Conservation (phyloP, 495 filamentous ascomycete species). For the Lasiosphaeria ovina region DNA sequence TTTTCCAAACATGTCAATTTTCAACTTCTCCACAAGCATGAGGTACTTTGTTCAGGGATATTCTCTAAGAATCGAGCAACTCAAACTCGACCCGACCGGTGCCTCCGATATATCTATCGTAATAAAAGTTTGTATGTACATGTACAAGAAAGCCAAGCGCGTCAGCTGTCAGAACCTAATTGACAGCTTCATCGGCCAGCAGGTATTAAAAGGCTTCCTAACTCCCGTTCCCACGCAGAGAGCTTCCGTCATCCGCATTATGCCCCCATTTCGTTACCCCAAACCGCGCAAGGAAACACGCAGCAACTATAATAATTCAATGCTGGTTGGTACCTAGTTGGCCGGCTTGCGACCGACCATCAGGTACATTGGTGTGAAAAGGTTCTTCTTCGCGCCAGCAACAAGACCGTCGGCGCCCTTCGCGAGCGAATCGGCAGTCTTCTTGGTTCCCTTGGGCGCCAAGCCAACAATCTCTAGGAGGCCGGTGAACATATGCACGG, state of each 20-base stretch:
- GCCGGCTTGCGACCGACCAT: constrained; percentile 94
- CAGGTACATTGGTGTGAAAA: constrained; percentile 99
- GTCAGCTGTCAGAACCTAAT: constrained; percentile 17
- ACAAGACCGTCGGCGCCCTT: constrained; percentile 84
- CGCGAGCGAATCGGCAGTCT: constrained; percentile 89
- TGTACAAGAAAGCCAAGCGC: constrained; percentile 6
- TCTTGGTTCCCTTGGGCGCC: constrained; percentile 83
- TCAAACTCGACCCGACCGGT: no score
- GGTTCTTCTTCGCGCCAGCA: constrained; percentile 82
- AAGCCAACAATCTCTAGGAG: constrained; percentile 70
- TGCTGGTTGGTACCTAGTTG: constrained; percentile 24
- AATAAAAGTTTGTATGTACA: not conserved
- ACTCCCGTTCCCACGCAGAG: constrained; percentile 1
- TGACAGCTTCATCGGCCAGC: constrained; percentile 10
- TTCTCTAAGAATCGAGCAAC: no score
- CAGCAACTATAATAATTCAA: constrained; percentile 6
- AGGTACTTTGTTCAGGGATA: no score
- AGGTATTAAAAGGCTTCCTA: constrained; percentile 17
- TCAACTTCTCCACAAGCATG: no score
- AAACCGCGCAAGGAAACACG: constrained; percentile 17
- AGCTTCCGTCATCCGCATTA: constrained; percentile 25
- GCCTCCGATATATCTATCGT: not conserved
- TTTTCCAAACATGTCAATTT: no score
- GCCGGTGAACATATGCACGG: constrained; percentile 78
- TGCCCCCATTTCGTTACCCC: constrained; percentile 19